These are phyloP conservation scores for Cystobasidium sp. DNA, from an alignment of 1,284 basidiomycete genomes.

Conservation along the genomic window DNA sequence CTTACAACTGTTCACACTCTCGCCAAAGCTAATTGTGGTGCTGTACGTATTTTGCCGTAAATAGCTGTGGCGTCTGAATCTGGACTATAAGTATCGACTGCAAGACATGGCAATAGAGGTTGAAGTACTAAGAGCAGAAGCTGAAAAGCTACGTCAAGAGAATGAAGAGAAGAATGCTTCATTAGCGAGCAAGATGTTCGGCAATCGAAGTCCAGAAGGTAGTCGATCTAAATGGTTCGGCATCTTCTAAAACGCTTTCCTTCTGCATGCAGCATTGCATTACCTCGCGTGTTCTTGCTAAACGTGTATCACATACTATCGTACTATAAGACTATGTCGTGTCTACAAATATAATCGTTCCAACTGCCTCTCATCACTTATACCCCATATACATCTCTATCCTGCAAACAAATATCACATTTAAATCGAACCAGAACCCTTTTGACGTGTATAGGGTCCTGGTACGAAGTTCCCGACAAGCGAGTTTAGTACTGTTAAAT, in stretches of 20 bases:
- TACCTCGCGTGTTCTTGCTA: too few species aligned
- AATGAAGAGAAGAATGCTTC: constrained; percentile 9
- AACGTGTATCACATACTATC: too few species aligned
- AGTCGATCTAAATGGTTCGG: constrained; percentile 38
- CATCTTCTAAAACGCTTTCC: constrained; percentile 5
- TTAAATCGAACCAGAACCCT: too few species aligned
- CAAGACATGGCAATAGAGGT: constrained; percentile 33
- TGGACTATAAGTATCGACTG: constrained; percentile 38
- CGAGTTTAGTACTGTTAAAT: background rate
- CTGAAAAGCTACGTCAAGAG: constrained; percentile 20
- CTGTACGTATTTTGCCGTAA: background rate
- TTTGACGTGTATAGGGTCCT: background rate
- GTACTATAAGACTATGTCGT: too few species aligned
- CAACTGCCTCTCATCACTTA: too few species aligned
- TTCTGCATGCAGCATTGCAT: too few species aligned
- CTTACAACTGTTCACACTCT: too few species aligned
- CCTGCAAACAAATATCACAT: too few species aligned
- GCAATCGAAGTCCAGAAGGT: background rate
- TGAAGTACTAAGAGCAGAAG: constrained; percentile 27
- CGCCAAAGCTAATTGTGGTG: background rate
- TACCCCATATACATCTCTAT: too few species aligned
- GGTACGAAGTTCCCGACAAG: background rate
- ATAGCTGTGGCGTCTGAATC: constrained; percentile 32
- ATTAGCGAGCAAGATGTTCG: constrained; percentile 5
- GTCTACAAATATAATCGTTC: too few species aligned